Evolutionary conservation across 2,329 filamentous ascomycete genomes (phyloP), one percentile per base, ranked within the genome.

Genomic region (Davidsoniella eucalypti): DNA sequence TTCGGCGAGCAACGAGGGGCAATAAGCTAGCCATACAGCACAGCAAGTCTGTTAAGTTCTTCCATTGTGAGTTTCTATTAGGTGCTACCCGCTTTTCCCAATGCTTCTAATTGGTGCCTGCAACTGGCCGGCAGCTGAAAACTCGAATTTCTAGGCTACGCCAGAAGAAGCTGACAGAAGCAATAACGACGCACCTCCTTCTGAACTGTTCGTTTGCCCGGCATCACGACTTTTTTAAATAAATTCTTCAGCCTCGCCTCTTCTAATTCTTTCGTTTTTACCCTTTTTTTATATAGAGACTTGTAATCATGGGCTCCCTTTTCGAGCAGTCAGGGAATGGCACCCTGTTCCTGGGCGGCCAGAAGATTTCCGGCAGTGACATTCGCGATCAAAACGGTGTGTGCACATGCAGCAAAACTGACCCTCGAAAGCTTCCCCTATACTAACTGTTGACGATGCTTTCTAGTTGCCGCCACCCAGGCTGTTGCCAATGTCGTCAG

Each of bases 401-500:
- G 64, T 56, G 53, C 23, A 51, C 60, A 61, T 48, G 62, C 50
- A 52, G 41, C 42, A 49, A 38, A 40, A 47, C 46, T 52, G 45
- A 42, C 43, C 49, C 49, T 51, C 45, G 45, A 52, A 48, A 39
- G 39, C 33, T 14, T 50, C 41, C 36, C 18, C 37, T 41, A 21
- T 47, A 40, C 43, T 51, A 51, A 49, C 42, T 23, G 21, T 23
- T 18, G 23, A 12, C 36, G 42, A 44, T 41, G 53, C 39, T 53
- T 29, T 29, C 10, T 61, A 88, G 92, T 96, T 45, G 78, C 87
- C 58, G 92, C 92, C 58, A 96, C 92, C 43, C 87, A 95, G 66
- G 87, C 90, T 53, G 96, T 98, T 62, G 84, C 92, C 61, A 98
- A 96, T 79, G 88, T 98, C 54, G 87, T 98, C 66, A 96, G 94